Evolutionary conservation across 2,329 filamentous ascomycete species (phyloP).

Genomic region (Colletotrichum sp.): DNA sequence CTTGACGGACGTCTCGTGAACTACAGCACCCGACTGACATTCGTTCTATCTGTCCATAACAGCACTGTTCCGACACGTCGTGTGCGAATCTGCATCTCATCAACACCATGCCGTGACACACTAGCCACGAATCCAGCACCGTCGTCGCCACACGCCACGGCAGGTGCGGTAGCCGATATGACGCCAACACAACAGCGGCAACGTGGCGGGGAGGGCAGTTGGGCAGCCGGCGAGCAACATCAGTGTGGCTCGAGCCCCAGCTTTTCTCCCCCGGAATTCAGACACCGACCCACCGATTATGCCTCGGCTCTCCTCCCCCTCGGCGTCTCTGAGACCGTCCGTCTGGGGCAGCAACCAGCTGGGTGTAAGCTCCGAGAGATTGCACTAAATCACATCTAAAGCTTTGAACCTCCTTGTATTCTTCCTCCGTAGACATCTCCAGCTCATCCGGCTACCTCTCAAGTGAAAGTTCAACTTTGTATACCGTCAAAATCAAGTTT

Average conservation of each 20-base stretch:
- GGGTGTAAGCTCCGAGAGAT: background rate
- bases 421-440: background rate
- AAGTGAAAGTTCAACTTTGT: fast-evolving
- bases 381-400: background rate
- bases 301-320: conserved; percentile 15
- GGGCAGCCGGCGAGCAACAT: background rate
- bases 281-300: conserved; percentile 7
- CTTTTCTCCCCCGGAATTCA: conserved; percentile 5
- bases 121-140: background rate
- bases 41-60: background rate
- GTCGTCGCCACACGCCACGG: background rate
- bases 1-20: background rate
- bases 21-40: background rate
- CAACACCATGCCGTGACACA: background rate
- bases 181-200: background rate
- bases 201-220: background rate
- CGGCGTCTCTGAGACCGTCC: background rate
- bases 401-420: background rate
- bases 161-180: background rate
- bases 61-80: background rate
- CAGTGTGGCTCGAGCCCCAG: background rate
- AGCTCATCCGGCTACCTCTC: background rate
- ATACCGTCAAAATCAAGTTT: background rate
- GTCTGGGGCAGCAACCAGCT: conserved; percentile 9
- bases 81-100: background rate